phyloP scores from a whole-genome alignment of 179 eudicot genomes.

The Nepenthes alata region DNA sequence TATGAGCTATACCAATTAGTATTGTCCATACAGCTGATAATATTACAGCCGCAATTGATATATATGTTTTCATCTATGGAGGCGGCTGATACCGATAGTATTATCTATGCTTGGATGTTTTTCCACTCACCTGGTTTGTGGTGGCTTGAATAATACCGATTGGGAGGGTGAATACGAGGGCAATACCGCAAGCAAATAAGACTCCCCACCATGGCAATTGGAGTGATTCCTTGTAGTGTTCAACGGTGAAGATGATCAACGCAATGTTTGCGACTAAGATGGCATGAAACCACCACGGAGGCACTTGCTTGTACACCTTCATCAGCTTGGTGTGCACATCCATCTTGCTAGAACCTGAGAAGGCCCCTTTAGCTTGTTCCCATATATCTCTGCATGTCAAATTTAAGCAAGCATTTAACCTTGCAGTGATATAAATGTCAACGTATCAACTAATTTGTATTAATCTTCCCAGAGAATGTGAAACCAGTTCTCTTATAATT shows the following conservation, averaged over 20 bases:
- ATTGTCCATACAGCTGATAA: no score
- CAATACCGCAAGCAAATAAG: conserved; percentile 47
- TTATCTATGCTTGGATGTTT: no score
- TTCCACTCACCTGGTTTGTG: conserved; percentile 43
- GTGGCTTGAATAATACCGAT: conserved; percentile 69
- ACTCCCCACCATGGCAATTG: conserved; percentile 93
- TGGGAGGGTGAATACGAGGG: conserved; percentile 67
- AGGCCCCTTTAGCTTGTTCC: conserved; percentile 26
- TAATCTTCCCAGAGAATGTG: no score
- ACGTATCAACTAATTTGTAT: no score
- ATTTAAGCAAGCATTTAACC: no score
- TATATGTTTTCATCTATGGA: no score
- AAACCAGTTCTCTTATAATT: no score
- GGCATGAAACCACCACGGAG: conserved; percentile 64
- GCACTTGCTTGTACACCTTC: conserved; percentile 57
- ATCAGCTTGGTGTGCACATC: conserved; percentile 64
- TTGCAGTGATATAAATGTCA: no score
- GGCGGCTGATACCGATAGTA: no score
- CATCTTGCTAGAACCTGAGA: conserved; percentile 24
- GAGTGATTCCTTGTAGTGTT: conserved; percentile 43
- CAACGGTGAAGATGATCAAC: conserved; percentile 34
- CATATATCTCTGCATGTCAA: conserved; percentile 27
- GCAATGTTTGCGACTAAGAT: conserved; percentile 36
- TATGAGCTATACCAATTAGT: no score
- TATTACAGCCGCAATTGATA: no score